phyloP scores from a whole-genome alignment of 768 basidiomycete genomes.

The Tylopilus cervinicoccineus region DNA sequence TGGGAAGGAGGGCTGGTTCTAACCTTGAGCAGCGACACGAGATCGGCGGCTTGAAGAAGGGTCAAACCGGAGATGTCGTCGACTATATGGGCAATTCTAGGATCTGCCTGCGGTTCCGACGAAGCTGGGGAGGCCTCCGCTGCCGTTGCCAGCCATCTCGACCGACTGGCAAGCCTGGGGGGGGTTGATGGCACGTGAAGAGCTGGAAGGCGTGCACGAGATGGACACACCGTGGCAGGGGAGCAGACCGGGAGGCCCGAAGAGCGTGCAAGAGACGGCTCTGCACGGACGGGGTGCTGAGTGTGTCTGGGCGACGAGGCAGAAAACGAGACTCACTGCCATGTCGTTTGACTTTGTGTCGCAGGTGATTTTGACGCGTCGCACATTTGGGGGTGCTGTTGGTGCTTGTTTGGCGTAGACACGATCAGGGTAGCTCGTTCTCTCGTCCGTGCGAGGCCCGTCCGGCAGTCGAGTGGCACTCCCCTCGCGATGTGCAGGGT shows the following conservation, averaged over 20 bases:
- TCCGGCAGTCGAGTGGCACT: no score
- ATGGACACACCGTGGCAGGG: constrained; percentile 11
- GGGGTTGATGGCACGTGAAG: background rate
- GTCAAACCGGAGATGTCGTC: constrained; percentile 89
- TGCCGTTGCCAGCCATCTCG: constrained; percentile 55
- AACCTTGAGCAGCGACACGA: constrained; percentile 90
- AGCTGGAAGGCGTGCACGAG: background rate
- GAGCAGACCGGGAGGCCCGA: constrained; percentile 15
- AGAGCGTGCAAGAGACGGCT: constrained; percentile 20
- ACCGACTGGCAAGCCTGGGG: constrained; percentile 30
- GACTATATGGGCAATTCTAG: constrained; percentile 77
- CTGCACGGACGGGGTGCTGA: constrained; percentile 5
- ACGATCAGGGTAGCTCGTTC: no score
- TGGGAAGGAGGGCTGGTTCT: constrained; percentile 8
- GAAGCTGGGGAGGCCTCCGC: constrained; percentile 41
- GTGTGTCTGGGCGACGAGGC: background rate
- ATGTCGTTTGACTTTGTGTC: constrained; percentile 17
- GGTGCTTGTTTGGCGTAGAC: constrained; percentile 7
- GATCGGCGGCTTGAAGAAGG: constrained; percentile 91
- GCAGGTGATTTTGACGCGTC: constrained; percentile 1
- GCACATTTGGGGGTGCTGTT: constrained; percentile 25
- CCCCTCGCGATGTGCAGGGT: no score
- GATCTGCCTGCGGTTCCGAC: constrained; percentile 45
- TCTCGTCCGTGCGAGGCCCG: no score
- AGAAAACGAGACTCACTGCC: constrained; percentile 21